Conservation (phyloP, 176 grass and related monocot genomes). For the Oryza officinalis region DNA sequence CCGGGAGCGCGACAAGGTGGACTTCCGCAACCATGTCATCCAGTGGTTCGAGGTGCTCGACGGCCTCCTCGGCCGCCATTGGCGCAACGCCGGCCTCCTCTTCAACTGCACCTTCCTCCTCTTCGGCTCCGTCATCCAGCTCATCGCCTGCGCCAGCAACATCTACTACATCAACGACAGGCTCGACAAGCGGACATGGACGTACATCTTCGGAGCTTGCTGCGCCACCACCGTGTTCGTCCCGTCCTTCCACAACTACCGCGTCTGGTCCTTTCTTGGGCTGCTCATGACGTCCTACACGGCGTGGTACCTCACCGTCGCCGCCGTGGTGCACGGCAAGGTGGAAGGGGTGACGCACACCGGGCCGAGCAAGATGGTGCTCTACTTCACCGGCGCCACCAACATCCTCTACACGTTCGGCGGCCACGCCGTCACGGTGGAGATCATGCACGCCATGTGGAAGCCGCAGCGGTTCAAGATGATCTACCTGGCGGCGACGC, state of each 20-base stretch:
- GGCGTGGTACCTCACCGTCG: conserved; percentile 87
- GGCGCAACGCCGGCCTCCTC: conserved; percentile 86
- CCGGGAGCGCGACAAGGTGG: conserved; percentile 81
- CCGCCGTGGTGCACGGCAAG: conserved; percentile 70
- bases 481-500: conserved; percentile 76
- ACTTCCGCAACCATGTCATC: conserved; percentile 97
- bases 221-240: conserved; percentile 95
- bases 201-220: conserved; percentile 97
- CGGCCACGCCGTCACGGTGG: conserved; percentile 98
- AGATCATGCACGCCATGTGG: conserved; percentile 99
- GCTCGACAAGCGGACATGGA: conserved; percentile 96
- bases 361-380: conserved; percentile 79
- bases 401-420: conserved; percentile 99
- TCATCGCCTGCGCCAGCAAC: conserved; percentile 97
- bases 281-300: conserved; percentile 92
- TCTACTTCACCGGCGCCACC: conserved; percentile 97
- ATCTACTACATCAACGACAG: conserved; percentile 98
- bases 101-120: conserved; percentile 99
- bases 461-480: conserved; percentile 95
- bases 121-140: conserved; percentile 98
- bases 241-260: conserved; percentile 97
- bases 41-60: conserved; percentile 99
- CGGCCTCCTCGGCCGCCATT: conserved; percentile 78
- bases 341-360: conserved; percentile 75
- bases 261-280: conserved; percentile 95